Percentiles rank a stretch among this genome's conserved stretches.
phyloP scores from a whole-genome alignment of 305 asterid genomes.

The Euphrasia arctica region DNA sequence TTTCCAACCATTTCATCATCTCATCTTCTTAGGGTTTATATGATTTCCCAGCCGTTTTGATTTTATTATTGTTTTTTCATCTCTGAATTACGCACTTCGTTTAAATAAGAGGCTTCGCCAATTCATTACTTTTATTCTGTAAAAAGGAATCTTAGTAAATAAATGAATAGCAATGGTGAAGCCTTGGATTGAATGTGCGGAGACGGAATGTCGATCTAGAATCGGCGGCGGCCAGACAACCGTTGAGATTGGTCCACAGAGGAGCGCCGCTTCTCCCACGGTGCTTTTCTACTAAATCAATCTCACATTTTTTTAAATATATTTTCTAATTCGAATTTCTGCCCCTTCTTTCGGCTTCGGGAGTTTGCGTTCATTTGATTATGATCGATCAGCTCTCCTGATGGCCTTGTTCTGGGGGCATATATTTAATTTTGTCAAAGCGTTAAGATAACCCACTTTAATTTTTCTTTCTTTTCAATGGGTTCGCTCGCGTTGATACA shows the following conservation, averaged over 20 bases:
- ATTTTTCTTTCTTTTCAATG: background rate
- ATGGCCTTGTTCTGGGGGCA: conserved; percentile 4
- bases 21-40: conserved; percentile 18
- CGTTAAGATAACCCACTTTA: background rate
- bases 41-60: background rate
- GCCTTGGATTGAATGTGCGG: conserved; percentile 41
- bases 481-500: conserved; percentile 4
- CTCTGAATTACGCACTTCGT: conserved; percentile 28
- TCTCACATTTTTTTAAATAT: conserved; percentile 34
- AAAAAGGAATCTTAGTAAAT: conserved; percentile 15
- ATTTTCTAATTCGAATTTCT: background rate
- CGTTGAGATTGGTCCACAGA: conserved; percentile 90
- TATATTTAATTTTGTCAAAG: background rate
- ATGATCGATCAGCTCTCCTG: background rate
- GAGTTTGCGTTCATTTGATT: background rate
- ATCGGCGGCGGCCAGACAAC: conserved; percentile 96
- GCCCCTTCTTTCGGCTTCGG: conserved; percentile 6
- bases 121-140: conserved; percentile 1
- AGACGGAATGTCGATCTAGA: conserved; percentile 47
- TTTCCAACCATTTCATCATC: background rate
- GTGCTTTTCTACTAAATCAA: conserved; percentile 69
- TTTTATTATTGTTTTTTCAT: background rate
- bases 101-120: conserved; percentile 33
- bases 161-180: conserved; percentile 24
- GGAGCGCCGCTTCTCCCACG: conserved; percentile 27